Percentiles rank a stretch among this genome's conserved stretches.
Conservation (phyloP, 345 rosid species). For the Crucihimalaya himalaica region DNA sequence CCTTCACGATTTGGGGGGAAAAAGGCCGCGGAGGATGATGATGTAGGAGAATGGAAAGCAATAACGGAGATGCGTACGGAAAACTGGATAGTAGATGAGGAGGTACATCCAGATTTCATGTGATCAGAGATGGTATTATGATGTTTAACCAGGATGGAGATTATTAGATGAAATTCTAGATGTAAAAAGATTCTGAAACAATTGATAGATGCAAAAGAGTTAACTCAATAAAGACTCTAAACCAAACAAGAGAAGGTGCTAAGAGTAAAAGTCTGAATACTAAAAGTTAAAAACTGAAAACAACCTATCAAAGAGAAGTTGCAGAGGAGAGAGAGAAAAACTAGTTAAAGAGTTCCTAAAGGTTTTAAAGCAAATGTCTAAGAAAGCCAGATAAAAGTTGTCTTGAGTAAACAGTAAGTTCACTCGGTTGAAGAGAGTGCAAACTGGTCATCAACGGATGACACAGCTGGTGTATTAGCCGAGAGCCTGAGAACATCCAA, state of each 20-base stretch:
- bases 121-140: conserved; percentile 12
- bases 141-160: background rate
- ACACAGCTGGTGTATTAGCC: conserved; percentile 20
- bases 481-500: conserved; percentile 58
- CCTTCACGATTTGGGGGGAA: background rate
- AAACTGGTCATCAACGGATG: conserved; percentile 45
- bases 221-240: background rate
- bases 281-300: background rate
- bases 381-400: background rate
- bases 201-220: background rate
- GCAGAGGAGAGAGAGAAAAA: conserved; percentile 1
- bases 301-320: conserved; percentile 17
- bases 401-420: conserved; percentile 3
- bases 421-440: conserved; percentile 35
- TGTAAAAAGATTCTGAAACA: background rate
- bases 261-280: background rate
- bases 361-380: conserved; percentile 7
- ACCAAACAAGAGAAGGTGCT: background rate
- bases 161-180: background rate
- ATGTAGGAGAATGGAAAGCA: conserved; percentile 9
- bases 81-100: conserved; percentile 61
- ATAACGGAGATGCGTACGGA: conserved; percentile 31
- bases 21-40: conserved; percentile 22
- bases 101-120: conserved; percentile 68
- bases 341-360: conserved; percentile 23